Base-by-base conservation (phyloP, 1,284 basidiomycete species). In the Wolfiporia cocos region DNA sequence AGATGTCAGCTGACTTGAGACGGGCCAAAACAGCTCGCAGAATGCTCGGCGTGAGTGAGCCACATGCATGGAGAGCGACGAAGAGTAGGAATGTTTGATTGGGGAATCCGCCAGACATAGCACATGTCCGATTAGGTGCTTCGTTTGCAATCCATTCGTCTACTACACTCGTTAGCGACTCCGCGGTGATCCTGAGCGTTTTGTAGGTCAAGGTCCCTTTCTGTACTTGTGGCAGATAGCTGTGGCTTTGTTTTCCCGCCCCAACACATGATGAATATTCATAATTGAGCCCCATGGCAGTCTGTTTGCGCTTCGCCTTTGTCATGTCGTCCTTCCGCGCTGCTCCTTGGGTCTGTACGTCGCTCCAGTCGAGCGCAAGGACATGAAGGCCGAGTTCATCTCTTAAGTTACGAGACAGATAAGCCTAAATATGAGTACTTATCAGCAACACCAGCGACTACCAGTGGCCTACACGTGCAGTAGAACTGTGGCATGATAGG, bases 1-100 rank as follows among this genome's bases (percentile, higher is more conserved):
- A 9, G 24, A 26, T 11, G 34, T 32, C 31, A 33, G 48, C n/a
- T n/a, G n/a, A n/a, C n/a, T n/a, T n/a, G 19, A 44, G 44, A 36
- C 35, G 55, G 44, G 39, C 60, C 36, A 55, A 14, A 28, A 71
- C 62, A 17, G 65, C 57, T 18, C 69, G 68, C 29, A 74, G 42
- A 6, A 74, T 65, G 44, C 73, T 65, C 31, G 68, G 57, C 2
- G 71, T 72, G 12, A 76, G 62, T 3, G 73, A 71, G 4, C 73
- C 73, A 44, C 67, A 73, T 5, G 69, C 78, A 49, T 86, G 83
- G 34, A 86, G 66, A 10, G 78, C 83, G 22, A 85, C 72, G 37
- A 86, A 63, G 23, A 81, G 58, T 4, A 84, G 68, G 2, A 76
- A 76, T 6, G 65, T 51, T 3, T 64, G 62, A 6, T 19, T 12